These are phyloP conservation scores for Saururus chinensis DNA, from an alignment of 164 flowering plant genomes.

Conservation along the genomic window DNA sequence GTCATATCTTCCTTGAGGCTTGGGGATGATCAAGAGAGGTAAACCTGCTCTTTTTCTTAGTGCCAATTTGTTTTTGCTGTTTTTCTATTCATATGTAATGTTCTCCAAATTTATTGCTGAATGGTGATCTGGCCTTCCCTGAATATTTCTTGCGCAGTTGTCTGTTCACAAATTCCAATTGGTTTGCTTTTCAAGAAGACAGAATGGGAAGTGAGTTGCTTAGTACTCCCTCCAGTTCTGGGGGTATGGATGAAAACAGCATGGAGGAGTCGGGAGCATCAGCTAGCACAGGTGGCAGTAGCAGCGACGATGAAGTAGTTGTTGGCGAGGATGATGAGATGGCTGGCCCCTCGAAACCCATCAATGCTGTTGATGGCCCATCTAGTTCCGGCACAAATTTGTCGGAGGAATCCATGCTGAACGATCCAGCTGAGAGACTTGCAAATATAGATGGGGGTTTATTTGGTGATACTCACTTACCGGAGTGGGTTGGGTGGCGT, in stretches of 20 bases:
- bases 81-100: not conserved
- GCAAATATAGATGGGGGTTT: slow-evolving; percentile 20
- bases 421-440: slow-evolving; percentile 19
- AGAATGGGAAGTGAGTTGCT: slow-evolving; percentile 35
- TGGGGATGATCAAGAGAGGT: slow-evolving; percentile 96
- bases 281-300: slow-evolving; percentile 38
- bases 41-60: slow-evolving; percentile 1
- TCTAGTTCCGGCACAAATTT: slow-evolving; percentile 29
- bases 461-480: slow-evolving; percentile 46
- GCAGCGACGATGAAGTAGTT: slow-evolving; percentile 88
- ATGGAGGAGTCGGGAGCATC: slow-evolving; percentile 33
- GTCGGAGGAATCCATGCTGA: slow-evolving; percentile 11
- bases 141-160: slow-evolving; percentile 36
- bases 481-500: slow-evolving; percentile 80
- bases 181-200: slow-evolving; percentile 93
- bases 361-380: slow-evolving; percentile 21
- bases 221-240: slow-evolving; percentile 37
- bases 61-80: not conserved
- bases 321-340: slow-evolving; percentile 78
- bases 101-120: too few relatives aligned
- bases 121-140: not conserved
- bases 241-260: slow-evolving; percentile 57
- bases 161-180: slow-evolving; percentile 97
- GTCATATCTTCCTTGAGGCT: slow-evolving; percentile 90
- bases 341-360: slow-evolving; percentile 15